Conservation (phyloP, 2,329 filamentous ascomycete species). For the Colletotrichum sojae region DNA sequence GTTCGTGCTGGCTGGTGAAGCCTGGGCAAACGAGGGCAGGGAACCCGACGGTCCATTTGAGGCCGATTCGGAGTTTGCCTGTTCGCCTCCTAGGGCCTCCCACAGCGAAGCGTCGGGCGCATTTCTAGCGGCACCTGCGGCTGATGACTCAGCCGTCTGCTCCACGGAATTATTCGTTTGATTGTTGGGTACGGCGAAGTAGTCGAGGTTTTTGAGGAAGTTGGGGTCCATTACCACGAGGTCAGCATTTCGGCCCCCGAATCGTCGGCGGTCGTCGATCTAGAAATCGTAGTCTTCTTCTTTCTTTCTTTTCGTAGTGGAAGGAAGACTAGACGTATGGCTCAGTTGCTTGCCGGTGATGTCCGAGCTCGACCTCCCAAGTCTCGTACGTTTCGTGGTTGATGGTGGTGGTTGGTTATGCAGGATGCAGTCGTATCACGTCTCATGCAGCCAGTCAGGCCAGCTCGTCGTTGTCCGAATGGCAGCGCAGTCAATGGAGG, state of each 20-base stretch:
- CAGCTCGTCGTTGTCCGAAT: not conserved
- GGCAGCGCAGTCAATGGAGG: conserved; percentile 19
- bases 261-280: conserved; percentile 41
- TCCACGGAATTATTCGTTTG: conserved; percentile 54
- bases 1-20: conserved; percentile 27
- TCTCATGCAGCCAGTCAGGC: conserved; percentile 27
- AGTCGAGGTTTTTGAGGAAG: conserved; percentile 55
- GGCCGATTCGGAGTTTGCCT: conserved; percentile 36
- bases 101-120: conserved; percentile 47
- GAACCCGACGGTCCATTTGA: conserved; percentile 36
- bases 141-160: conserved; percentile 48
- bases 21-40: conserved; percentile 37
- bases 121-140: conserved; percentile 45
- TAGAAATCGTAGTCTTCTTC: conserved; percentile 31
- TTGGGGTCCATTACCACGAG: conserved; percentile 53
- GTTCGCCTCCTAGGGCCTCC: conserved; percentile 46
- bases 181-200: conserved; percentile 56
- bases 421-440: conserved; percentile 32
- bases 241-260: conserved; percentile 55
- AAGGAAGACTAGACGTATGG: conserved; percentile 8
- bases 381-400: conserved; percentile 14
- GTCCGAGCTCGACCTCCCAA: conserved; percentile 4
- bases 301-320: not conserved
- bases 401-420: conserved; percentile 8
- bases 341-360: conserved; percentile 16